Base-by-base conservation (phyloP, 148 eudicot genomes). In the Camellia granthamiana region DNA sequence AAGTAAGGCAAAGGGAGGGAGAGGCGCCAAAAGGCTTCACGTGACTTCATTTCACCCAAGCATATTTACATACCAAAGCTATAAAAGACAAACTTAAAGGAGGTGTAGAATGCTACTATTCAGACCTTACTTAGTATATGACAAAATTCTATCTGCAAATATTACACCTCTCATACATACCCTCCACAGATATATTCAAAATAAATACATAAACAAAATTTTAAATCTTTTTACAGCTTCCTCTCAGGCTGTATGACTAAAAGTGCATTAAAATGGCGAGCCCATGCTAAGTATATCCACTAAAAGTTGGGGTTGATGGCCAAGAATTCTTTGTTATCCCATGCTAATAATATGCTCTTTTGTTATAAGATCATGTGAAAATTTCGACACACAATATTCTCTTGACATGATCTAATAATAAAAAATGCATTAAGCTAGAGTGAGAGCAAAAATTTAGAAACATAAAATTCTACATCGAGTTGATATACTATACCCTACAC, bases 61-160 rank as follows among this genome's bases (percentile, higher is more conserved):
- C 59, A 77, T 58, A 69, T 63, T 21, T 1, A 30, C 7, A 54
- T 44, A 12, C 74, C 15, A 7, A 0, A 5, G 21, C 12, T 18
- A 14, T 58, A 72, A 41, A 30, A 66, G 83, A 80, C 83, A 80
- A 80, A 55, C 7, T 60, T 44, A 80, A 55, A 76, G 63, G 82
- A 81, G 84, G 86, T 71, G 63, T 81, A 80, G 90, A 87, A 82
- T 64, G 88, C 79, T 71, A 87, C 90, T 65, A 85, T 21, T 83
- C 90, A 30, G 77, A 65, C 72, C 69, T 55, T n/a, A 80, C 38
- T 30, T 30, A 30, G 38, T 30, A 59, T 74, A 67, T 74, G 78
- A 74, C 78, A 74, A 74, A 80, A 64, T 52, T 80, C 73, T 64
- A 38, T 75, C 78, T 75, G 63, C 76, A 54, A 21, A 64, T 30